Conservation (phyloP, 2,329 filamentous ascomycete species). For the Aspergillus jensenii region DNA sequence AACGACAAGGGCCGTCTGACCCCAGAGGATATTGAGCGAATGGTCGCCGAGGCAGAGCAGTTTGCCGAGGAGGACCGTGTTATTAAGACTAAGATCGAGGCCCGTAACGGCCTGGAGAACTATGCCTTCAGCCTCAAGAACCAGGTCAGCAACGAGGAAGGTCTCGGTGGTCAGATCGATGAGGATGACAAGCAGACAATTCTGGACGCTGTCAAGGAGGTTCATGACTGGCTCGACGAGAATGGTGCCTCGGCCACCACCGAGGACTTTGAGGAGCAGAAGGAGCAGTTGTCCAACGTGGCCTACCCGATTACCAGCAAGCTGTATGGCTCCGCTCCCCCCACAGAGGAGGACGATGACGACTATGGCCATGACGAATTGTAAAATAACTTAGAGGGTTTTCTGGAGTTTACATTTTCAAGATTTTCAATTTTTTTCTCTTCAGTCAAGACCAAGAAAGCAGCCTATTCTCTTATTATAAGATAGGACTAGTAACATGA, state of each 20-base stretch:
- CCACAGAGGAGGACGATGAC: slow-evolving; percentile 69
- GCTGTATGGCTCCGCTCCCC: slow-evolving; percentile 72
- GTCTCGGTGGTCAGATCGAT: slow-evolving; percentile 96
- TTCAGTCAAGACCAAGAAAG: slow-evolving; percentile 11
- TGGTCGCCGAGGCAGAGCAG: slow-evolving; percentile 98
- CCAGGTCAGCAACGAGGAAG: slow-evolving; percentile 95
- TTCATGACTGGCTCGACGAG: slow-evolving; percentile 94
- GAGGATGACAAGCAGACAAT: slow-evolving; percentile 98
- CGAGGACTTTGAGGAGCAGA: slow-evolving; percentile 99
- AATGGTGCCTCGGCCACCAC: slow-evolving; percentile 80
- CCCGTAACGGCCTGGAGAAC: slow-evolving; percentile 96
- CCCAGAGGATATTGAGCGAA: slow-evolving; percentile 97
- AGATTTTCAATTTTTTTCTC: slow-evolving; percentile 12
- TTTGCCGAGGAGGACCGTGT: slow-evolving; percentile 99
- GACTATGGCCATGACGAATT: slow-evolving; percentile 72
- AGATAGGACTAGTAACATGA: slow-evolving; percentile 17
- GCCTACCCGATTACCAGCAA: slow-evolving; percentile 99
- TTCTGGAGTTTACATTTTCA: slow-evolving; percentile 35
- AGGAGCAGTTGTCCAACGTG: slow-evolving; percentile 96
- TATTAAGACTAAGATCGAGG: slow-evolving; percentile 93
- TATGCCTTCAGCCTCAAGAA: slow-evolving; percentile 99
- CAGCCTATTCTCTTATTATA: slow-evolving; percentile 6
- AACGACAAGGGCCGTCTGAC: slow-evolving; percentile 99
- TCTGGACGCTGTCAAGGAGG: slow-evolving; percentile 94
- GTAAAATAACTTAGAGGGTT: slow-evolving; percentile 55